Evolutionary conservation across 495 filamentous ascomycete genomes (phyloP).

Genomic region (Pseudevernia furfuracea): DNA sequence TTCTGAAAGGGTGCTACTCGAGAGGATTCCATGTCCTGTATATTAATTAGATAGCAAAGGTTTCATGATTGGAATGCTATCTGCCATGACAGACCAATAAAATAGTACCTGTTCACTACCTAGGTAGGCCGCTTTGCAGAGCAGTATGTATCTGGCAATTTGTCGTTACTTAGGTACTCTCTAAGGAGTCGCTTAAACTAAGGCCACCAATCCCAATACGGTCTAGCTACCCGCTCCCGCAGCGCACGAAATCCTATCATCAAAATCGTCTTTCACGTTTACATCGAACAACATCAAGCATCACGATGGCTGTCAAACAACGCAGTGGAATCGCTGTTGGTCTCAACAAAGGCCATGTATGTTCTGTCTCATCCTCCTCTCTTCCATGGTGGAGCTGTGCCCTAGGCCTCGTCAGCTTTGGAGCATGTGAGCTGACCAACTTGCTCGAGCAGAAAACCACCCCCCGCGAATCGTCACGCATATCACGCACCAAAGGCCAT

Average conservation of each 20-base stretch:
- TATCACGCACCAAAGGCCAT: conserved; percentile 85
- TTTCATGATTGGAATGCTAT: background rate
- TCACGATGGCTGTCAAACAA: conserved; percentile 50
- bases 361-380: conserved; percentile 31
- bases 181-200: background rate
- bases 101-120: background rate
- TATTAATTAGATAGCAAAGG: background rate
- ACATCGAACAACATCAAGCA: conserved; percentile 15
- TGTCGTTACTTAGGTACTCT: background rate
- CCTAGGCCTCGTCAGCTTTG: background rate
- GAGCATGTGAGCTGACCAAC: background rate
- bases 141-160: background rate
- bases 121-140: background rate
- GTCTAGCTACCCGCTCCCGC: background rate
- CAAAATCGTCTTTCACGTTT: background rate
- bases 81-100: background rate
- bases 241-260: conserved; percentile 2
- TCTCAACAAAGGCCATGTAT: conserved; percentile 86
- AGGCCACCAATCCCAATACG: background rate
- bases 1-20: background rate
- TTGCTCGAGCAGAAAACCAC: conserved; percentile 71
- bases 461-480: conserved; percentile 64
- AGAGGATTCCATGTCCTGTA: background rate
- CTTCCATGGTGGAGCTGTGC: conserved; percentile 22
- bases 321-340: conserved; percentile 72